phyloP scores from a whole-genome alignment of 140 eudicot genomes.

The Erigeron philadelphicus region DNA sequence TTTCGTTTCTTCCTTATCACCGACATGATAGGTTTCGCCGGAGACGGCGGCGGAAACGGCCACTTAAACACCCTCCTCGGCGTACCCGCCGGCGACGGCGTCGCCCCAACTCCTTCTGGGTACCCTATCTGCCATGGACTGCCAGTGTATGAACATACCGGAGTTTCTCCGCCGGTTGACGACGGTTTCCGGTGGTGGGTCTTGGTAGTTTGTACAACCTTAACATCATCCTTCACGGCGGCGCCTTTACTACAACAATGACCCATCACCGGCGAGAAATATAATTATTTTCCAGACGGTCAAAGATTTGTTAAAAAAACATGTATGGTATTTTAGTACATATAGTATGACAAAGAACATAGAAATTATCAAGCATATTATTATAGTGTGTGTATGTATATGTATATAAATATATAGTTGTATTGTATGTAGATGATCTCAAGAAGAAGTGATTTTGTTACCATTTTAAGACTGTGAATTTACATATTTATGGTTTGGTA shows the following conservation, averaged over 20 bases:
- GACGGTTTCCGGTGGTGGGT: slow-evolving; percentile 24
- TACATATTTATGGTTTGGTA: background rate
- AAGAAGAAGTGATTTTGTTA: slow-evolving; percentile 17
- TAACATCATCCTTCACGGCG: slow-evolving; percentile 28
- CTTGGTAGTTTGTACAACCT: slow-evolving; percentile 16
- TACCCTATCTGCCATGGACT: slow-evolving; percentile 71
- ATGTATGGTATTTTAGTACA: background rate
- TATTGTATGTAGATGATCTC: slow-evolving; percentile 29
- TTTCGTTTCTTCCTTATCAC: slow-evolving; percentile 55
- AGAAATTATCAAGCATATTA: too few relatives aligned
- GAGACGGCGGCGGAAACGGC: slow-evolving; percentile 98
- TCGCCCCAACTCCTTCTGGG: slow-evolving; percentile 63
- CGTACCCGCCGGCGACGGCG: slow-evolving; percentile 75
- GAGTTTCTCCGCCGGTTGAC: slow-evolving; percentile 37
- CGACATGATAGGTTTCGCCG: slow-evolving; percentile 94
- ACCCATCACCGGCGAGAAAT: slow-evolving; percentile 42
- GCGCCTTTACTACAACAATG: slow-evolving; percentile 62
- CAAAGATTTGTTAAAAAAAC: background rate
- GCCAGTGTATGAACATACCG: slow-evolving; percentile 51
- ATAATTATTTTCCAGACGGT: background rate
- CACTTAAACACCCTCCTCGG: slow-evolving; percentile 61
- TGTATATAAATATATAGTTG: slow-evolving; percentile 1
- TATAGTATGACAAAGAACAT: background rate
- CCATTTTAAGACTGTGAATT: slow-evolving; percentile 17
- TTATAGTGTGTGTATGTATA: background rate